phyloP scores from a whole-genome alignment of 2,329 filamentous ascomycete genomes.

The Grosmannia penicillata region DNA sequence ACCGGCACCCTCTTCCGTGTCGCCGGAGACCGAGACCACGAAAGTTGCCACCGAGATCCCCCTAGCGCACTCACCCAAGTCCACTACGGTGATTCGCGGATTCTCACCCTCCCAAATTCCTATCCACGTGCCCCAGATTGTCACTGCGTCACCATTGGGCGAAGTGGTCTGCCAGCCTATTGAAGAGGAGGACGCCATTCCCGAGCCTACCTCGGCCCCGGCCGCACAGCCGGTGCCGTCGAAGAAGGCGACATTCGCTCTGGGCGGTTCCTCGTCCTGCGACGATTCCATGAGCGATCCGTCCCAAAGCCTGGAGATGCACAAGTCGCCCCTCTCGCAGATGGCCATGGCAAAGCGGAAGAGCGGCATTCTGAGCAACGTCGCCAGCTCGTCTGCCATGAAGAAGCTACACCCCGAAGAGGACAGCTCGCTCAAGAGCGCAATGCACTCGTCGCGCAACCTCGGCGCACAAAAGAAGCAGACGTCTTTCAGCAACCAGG shows the following conservation, averaged over 20 bases:
- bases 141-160: not conserved
- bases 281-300: slow-evolving; percentile 56
- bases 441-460: slow-evolving; percentile 29
- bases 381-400: not conserved
- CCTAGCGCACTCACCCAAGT: not conserved
- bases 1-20: too few species aligned
- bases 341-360: slow-evolving; percentile 17
- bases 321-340: slow-evolving; percentile 19
- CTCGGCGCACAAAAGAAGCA: slow-evolving; percentile 50
- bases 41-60: too few species aligned
- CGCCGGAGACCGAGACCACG: not conserved
- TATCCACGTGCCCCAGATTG: slow-evolving; percentile 27
- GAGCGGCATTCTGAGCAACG: not conserved
- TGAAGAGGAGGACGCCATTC: slow-evolving; percentile 28
- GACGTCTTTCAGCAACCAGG: slow-evolving; percentile 66
- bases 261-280: slow-evolving; percentile 70
- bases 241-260: slow-evolving; percentile 52
- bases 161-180: not conserved
- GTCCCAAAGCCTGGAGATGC: slow-evolving; percentile 32
- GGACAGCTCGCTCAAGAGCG: slow-evolving; percentile 55
- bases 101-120: slow-evolving; percentile 63
- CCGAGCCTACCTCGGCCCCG: slow-evolving; percentile 42
- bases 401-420: slow-evolving; percentile 45
- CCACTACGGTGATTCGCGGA: slow-evolving; percentile 61
- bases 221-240: slow-evolving; percentile 53